Evolutionary conservation across 208 protist genomes (phyloP).

Genomic region (Acanthamoeba sp.): DNA sequence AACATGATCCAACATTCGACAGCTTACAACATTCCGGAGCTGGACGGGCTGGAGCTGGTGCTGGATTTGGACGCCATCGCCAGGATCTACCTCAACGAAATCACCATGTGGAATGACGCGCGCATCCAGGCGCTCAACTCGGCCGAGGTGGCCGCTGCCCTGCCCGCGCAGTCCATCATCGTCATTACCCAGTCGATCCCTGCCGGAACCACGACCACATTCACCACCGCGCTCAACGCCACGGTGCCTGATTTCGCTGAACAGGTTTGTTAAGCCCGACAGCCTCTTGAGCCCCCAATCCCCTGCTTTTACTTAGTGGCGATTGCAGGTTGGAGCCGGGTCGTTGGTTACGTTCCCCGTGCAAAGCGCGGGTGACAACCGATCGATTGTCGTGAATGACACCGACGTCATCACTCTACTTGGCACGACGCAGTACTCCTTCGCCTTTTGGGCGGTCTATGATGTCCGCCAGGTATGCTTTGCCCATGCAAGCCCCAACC

Average conservation of each 20-base stretch:
- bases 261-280: not conserved
- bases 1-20: too few relatives aligned
- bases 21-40: not conserved
- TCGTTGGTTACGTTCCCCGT: not conserved
- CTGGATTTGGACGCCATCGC: conserved; percentile 13
- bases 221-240: not conserved
- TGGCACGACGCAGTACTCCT: not conserved
- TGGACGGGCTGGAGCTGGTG: not conserved
- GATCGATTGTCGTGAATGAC: not conserved
- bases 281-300: not conserved
- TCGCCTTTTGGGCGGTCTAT: not conserved
- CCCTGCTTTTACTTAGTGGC: too few relatives aligned
- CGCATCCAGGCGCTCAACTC: conserved; percentile 48
- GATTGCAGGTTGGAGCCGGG: not conserved
- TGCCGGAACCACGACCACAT: not conserved
- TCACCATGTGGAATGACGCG: conserved; percentile 43
- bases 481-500: not conserved
- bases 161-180: not conserved
- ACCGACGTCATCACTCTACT: not conserved
- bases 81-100: conserved; percentile 1
- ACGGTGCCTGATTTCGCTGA: conserved; percentile 36
- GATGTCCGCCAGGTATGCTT: not conserved
- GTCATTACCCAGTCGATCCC: not conserved
- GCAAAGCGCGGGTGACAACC: not conserved
- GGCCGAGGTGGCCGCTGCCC: not conserved